Conservation (phyloP, 2,329 filamentous ascomycete genomes). For the Ceratocystis cubensis region DNA sequence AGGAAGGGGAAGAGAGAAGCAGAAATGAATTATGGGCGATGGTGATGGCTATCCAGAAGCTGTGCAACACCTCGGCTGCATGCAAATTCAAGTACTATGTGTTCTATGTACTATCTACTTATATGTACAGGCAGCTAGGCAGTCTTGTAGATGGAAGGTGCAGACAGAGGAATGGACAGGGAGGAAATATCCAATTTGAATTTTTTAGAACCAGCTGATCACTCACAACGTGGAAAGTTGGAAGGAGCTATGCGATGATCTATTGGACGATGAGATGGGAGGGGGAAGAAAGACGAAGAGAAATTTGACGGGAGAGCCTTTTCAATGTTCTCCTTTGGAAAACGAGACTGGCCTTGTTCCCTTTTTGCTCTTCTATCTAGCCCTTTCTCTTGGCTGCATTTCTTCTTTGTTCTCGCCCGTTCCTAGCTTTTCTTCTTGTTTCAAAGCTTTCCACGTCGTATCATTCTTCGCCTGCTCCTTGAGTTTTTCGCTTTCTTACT, state of each 20-base stretch:
- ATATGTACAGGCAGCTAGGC: background rate
- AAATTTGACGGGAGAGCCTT: background rate
- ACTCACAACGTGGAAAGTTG: background rate
- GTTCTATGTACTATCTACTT: background rate
- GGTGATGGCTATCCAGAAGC: background rate
- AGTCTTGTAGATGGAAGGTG: background rate
- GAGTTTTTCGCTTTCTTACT: background rate
- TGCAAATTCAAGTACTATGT: too few relatives aligned
- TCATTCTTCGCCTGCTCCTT: background rate
- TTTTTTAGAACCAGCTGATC: background rate
- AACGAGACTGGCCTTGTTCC: background rate
- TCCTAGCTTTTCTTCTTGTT: background rate
- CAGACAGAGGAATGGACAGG: background rate
- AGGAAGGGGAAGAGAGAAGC: background rate
- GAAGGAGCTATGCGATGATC: constrained; percentile 4
- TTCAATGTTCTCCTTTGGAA: background rate
- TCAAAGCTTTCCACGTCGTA: background rate
- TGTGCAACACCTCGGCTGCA: too few relatives aligned
- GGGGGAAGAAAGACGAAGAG: background rate
- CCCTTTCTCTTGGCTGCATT: background rate
- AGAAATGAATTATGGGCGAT: background rate
- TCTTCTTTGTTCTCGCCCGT: background rate
- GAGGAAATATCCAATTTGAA: background rate
- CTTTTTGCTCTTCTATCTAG: constrained; percentile 7
- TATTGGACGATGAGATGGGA: background rate